Conservation (phyloP, 257 asterid species). For the Nicotiana tabacum region DNA sequence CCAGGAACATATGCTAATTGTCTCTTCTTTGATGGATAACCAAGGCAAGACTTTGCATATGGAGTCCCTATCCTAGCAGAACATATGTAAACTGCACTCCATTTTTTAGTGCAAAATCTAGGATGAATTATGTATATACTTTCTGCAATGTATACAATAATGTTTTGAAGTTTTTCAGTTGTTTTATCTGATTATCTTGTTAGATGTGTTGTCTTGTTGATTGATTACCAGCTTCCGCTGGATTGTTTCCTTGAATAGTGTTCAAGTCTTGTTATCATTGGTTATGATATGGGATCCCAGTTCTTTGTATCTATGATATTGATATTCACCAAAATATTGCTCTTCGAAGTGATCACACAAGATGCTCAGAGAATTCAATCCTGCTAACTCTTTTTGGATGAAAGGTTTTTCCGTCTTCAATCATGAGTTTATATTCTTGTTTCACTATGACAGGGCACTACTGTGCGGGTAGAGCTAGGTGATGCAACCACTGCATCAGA, state of each 20-base stretch:
- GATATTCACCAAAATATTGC: neutral
- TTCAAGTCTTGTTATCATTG: neutral
- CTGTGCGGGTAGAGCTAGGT: slow-evolving; percentile 91
- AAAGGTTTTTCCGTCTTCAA: neutral
- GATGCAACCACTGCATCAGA: slow-evolving; percentile 78
- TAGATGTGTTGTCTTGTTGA: neutral
- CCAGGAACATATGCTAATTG: neutral
- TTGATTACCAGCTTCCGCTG: neutral
- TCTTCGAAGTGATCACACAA: neutral
- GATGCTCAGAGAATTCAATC: neutral
- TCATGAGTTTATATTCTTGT: neutral
- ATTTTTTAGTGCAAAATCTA: neutral
- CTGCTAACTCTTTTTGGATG: neutral
- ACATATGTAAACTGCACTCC: neutral
- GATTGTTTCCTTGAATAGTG: neutral
- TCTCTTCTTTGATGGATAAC: neutral
- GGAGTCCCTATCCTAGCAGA: neutral
- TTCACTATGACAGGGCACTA: slow-evolving; percentile 59
- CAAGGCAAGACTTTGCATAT: neutral
- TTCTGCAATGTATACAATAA: neutral
- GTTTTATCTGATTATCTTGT: neutral
- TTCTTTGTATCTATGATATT: neutral
- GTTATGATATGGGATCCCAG: neutral
- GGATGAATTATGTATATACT: neutral
- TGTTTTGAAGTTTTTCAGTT: neutral